Conservation (phyloP, 2,329 filamentous ascomycete genomes). For the Blumeria hordei region DNA sequence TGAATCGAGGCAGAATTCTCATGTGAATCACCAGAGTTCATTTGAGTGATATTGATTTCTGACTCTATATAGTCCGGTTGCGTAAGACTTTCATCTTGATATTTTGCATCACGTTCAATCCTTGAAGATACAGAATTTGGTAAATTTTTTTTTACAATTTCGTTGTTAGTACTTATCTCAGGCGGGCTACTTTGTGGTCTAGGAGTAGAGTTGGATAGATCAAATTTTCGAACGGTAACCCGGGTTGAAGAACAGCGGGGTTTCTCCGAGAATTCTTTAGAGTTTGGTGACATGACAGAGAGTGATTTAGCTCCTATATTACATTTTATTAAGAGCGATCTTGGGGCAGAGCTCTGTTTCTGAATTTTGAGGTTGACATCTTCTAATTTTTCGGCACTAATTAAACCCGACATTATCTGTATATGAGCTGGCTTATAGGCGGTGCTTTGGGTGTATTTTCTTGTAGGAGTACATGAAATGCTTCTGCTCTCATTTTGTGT, state of each 20-base stretch:
- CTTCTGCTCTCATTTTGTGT: constrained; percentile 8
- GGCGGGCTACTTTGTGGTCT: background rate
- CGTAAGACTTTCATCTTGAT: too few relatives aligned
- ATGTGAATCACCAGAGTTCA: too few relatives aligned
- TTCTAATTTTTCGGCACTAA: background rate
- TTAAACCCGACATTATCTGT: too few relatives aligned
- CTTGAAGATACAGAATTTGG: too few relatives aligned
- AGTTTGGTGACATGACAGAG: constrained; percentile 9
- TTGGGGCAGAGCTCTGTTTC: constrained; percentile 10
- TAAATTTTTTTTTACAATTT: too few relatives aligned
- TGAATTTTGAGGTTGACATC: constrained; percentile 5
- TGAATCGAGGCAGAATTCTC: too few relatives aligned
- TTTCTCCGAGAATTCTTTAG: constrained; percentile 6
- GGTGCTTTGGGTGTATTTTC: constrained; percentile 2
- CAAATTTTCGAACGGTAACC: background rate
- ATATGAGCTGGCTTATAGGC: too few relatives aligned
- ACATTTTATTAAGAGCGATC: constrained; percentile 7
- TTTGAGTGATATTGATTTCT: too few relatives aligned
- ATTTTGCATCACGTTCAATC: too few relatives aligned
- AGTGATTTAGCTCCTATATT: constrained; percentile 8
- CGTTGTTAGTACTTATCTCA: background rate
- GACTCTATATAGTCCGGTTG: too few relatives aligned
- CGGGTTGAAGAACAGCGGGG: background rate
- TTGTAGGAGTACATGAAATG: constrained; percentile 17
- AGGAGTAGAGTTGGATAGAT: background rate